Evolutionary conservation across 257 asterid species (phyloP).

Genomic region (Primulina huaijiensis): DNA sequence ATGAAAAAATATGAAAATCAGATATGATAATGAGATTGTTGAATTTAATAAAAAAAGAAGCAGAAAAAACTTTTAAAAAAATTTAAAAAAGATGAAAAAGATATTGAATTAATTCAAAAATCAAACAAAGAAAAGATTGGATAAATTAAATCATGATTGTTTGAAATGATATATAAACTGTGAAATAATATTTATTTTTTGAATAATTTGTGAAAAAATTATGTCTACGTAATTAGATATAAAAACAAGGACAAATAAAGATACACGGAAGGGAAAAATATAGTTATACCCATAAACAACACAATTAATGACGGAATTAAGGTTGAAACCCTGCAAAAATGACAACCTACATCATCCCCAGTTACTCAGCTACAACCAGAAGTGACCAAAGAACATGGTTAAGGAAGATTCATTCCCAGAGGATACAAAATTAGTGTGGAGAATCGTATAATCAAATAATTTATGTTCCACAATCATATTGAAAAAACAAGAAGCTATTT

Average conservation of each 20-base stretch:
- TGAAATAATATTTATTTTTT: too few relatives aligned
- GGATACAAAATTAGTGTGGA: slow-evolving; percentile 13
- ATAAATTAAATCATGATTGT: too few relatives aligned
- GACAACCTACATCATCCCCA: slow-evolving; percentile 4
- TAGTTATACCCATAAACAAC: slow-evolving; percentile 4
- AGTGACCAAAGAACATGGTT: neutral
- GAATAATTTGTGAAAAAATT: too few relatives aligned
- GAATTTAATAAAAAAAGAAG: too few relatives aligned
- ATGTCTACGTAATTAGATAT: neutral
- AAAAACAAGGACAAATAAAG: slow-evolving; percentile 16
- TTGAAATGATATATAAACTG: too few relatives aligned
- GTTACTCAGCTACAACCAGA: slow-evolving; percentile 4
- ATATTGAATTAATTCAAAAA: too few relatives aligned
- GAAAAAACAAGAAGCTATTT: slow-evolving; percentile 11
- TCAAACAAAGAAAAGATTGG: too few relatives aligned
- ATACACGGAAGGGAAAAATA: neutral
- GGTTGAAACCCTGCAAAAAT: neutral
- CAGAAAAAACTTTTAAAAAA: too few relatives aligned
- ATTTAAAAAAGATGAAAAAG: too few relatives aligned
- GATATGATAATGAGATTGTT: too few relatives aligned
- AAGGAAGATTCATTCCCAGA: slow-evolving; percentile 2
- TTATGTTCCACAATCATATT: slow-evolving; percentile 6
- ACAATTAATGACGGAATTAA: neutral
- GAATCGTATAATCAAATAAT: slow-evolving; percentile 8
- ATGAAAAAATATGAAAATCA: too few relatives aligned